phyloP scores from a whole-genome alignment of 768 basidiomycete genomes.

The Tylopilus felleus region DNA sequence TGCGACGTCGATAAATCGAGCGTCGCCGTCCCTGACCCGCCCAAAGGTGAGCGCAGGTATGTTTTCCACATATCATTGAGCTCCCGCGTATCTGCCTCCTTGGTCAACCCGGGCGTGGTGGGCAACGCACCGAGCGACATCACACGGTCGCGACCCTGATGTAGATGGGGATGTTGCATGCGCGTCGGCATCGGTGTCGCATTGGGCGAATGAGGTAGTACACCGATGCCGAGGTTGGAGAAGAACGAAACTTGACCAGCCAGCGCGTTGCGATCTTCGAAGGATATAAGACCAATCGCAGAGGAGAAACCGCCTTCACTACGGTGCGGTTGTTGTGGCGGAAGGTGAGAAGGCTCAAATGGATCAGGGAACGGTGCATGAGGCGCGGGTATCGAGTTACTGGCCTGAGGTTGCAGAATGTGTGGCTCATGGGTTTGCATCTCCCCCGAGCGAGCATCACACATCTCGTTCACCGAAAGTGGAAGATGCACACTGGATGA shows the following conservation, averaged over 20 bases:
- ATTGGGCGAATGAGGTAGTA: conserved; percentile 40
- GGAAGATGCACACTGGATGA: conserved; percentile 55
- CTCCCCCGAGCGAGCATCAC: conserved; percentile 28
- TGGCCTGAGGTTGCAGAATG: conserved; percentile 16
- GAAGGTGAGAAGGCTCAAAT: too few relatives aligned
- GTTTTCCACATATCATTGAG: conserved; percentile 71
- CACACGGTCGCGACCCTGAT: conserved; percentile 20
- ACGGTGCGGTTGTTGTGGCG: conserved; percentile 13
- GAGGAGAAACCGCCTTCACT: conserved; percentile 48
- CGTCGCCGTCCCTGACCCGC: conserved; percentile 27
- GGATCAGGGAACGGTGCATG: conserved; percentile 7
- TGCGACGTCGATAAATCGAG: conserved; percentile 6
- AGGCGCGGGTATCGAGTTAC: conserved; percentile 15
- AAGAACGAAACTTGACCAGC: conserved; percentile 68
- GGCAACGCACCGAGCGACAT: conserved; percentile 28
- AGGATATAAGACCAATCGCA: conserved; percentile 72
- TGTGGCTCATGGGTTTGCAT: conserved; percentile 19
- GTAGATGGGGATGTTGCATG: conserved; percentile 18
- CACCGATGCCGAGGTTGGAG: conserved; percentile 27
- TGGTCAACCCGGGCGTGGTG: conserved; percentile 31
- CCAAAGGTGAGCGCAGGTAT: conserved; percentile 67
- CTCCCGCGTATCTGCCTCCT: conserved; percentile 45
- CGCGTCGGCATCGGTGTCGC: conserved; percentile 46
- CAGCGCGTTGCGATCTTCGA: conserved; percentile 70
- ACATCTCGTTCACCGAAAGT: conserved; percentile 28